Percentiles rank a stretch among this genome's conserved stretches.
phyloP scores from a whole-genome alignment of 768 basidiomycete species.

The Stropharia rugosoannulata region DNA sequence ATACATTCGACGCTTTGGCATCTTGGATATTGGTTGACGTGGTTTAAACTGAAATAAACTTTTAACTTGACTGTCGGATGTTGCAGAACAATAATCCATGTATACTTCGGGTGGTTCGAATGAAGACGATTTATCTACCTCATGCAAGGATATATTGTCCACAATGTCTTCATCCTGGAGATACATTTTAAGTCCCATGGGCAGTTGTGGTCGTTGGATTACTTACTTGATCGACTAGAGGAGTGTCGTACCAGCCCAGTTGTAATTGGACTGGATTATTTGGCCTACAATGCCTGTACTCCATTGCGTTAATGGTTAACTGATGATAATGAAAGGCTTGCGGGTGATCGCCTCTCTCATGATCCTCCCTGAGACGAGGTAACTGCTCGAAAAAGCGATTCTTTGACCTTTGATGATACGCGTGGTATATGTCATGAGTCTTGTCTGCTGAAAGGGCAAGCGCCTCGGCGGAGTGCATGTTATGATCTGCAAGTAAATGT shows the following conservation, averaged over 20 bases:
- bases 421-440: conserved; percentile 30
- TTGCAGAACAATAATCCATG: no score
- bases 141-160: no score
- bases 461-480: conserved; percentile 40
- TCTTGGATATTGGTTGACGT: not conserved
- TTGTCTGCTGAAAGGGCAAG: conserved; percentile 28
- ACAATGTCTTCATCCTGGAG: no score
- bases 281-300: conserved; percentile 49
- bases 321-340: conserved; percentile 31
- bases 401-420: conserved; percentile 22
- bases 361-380: conserved; percentile 15
- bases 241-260: conserved; percentile 63
- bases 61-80: not conserved
- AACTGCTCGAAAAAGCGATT: conserved; percentile 16
- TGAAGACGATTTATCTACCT: no score
- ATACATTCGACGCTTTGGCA: not conserved
- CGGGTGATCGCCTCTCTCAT: conserved; percentile 30
- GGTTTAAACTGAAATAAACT: not conserved
- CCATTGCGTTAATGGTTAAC: conserved; percentile 46
- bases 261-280: conserved; percentile 35
- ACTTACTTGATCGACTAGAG: not conserved
- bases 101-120: no score
- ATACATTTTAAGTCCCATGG: no score
- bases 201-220: no score
- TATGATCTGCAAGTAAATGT: conserved; percentile 30